Evolutionary conservation across 306 rosid genomes (phyloP).

Genomic region (Psophocarpus tetragonolobus): DNA sequence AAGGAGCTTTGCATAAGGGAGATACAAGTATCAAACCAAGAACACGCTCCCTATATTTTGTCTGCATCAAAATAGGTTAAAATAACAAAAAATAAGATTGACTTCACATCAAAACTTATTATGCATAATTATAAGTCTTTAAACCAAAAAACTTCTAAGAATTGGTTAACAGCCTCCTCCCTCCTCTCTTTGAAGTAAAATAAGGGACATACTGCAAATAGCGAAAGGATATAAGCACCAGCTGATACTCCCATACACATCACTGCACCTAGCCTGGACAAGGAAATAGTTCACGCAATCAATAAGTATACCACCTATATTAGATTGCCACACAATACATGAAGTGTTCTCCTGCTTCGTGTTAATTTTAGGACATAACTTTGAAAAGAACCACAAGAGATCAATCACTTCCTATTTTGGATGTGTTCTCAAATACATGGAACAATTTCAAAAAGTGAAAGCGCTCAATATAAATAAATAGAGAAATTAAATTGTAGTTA

Average conservation of each 20-base stretch:
- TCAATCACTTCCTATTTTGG: not conserved
- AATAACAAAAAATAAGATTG: constrained; percentile 5
- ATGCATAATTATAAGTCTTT: not conserved
- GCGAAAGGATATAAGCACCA: constrained; percentile 83
- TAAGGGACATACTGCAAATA: constrained; percentile 76
- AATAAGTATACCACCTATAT: constrained; percentile 25
- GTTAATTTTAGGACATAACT: not conserved
- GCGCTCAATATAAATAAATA: not conserved
- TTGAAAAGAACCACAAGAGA: not conserved
- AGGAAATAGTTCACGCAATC: constrained; percentile 31
- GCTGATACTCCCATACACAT: constrained; percentile 99
- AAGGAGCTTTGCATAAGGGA: constrained; percentile 87
- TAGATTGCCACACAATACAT: constrained; percentile 21
- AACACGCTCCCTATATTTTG: constrained; percentile 86
- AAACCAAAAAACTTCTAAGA: not conserved
- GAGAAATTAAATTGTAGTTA: constrained; percentile 30
- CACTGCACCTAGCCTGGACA: constrained; percentile 85
- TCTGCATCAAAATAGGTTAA: constrained; percentile 47
- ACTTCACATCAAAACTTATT: not conserved
- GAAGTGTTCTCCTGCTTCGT: not conserved
- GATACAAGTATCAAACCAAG: constrained; percentile 91
- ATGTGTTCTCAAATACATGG: not conserved
- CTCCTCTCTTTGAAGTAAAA: not conserved
- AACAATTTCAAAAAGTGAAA: not conserved
- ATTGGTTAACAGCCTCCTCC: not conserved